A percentile compares a stretch with the other conserved stretches of the same genome.
phyloP scores from a whole-genome alignment of 176 grass and related monocot genomes.

The Stipa capillata region DNA sequence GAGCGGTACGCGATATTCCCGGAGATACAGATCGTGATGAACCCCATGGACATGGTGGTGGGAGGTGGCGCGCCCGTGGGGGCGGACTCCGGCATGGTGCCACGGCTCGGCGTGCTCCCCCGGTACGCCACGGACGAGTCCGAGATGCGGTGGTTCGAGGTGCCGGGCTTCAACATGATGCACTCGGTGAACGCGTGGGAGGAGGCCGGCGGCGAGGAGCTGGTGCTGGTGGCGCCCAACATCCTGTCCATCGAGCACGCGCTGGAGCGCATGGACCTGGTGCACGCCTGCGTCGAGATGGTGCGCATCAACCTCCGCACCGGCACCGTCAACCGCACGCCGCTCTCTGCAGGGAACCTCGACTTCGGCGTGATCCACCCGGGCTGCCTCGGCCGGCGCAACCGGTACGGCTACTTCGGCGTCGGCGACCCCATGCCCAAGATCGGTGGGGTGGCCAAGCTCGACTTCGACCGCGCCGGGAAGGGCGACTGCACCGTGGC shows the following conservation, averaged over 20 bases:
- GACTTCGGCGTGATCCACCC: conserved; percentile 79
- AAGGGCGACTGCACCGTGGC: conserved; percentile 67
- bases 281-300: conserved; percentile 66
- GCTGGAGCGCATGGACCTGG: conserved; percentile 61
- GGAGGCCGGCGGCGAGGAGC: conserved; percentile 40
- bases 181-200: conserved; percentile 91
- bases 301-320: conserved; percentile 68
- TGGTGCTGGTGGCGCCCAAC: conserved; percentile 81
- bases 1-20: conserved; percentile 57
- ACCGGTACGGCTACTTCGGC: conserved; percentile 71
- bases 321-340: conserved; percentile 54
- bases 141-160: conserved; percentile 87
- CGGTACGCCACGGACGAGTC: conserved; percentile 64
- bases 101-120: conserved; percentile 66
- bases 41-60: conserved; percentile 76
- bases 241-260: conserved; percentile 79
- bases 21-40: conserved; percentile 89
- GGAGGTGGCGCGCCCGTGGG: conserved; percentile 55
- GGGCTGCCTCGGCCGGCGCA: conserved; percentile 45
- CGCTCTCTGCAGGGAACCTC: conserved; percentile 63
- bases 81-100: conserved; percentile 45
- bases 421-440: conserved; percentile 72
- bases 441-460: conserved; percentile 62
- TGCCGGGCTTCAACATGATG: conserved; percentile 77
- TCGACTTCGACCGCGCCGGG: conserved; percentile 54